Evolutionary conservation across 306 rosid genomes (phyloP), one percentile per base, ranked within the genome.

Genomic region (Lupinus albus): DNA sequence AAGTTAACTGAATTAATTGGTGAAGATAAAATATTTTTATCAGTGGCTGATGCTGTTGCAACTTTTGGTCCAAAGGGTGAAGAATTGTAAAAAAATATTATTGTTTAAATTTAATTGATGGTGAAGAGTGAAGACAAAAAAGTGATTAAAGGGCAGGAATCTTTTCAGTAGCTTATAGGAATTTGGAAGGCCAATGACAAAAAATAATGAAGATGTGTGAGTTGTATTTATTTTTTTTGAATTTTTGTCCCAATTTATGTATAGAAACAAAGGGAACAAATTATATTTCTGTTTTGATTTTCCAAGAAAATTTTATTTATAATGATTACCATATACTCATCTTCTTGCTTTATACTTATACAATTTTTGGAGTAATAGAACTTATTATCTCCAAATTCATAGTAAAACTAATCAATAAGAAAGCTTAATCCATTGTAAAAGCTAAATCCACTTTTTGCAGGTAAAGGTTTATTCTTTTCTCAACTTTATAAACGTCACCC

Each of bases 41-140:
- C 91, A 39, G 98, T 88, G 38, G 76, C 72, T 41, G 93, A 88
- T 77, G 97, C 89, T 62, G 83, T 93, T 62, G 63, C 68, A 50
- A 69, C 75, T 20, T 68, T 77, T 61, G 77, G 81, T 15, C 64
- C 89, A 10, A 76, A 62, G 14, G 47, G 83, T 76, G n/a, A 13
- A 50, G 11, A 56, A 39, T 52, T 50, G 35, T 72, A 44, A 54
- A 66, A 8, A 49, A 25, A 47, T 33, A 28, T 8, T 32, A 15
- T 28, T 30, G 28, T 70, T 69, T 15, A 13, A 63, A 39, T 18
- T 18, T 21, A 13, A 9, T 33, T 33, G 38, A 51, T 28, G 28
- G 18, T 42, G 16, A 68, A 60, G 49, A 12, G n/a, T n/a, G n/a
- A n/a, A n/a, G n/a, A n/a, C n/a, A n/a, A n/a, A 12, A 32, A 45